These are phyloP conservation scores for Vigna unguiculata DNA, from an alignment of 306 rosid genomes.

Conservation along the genomic window DNA sequence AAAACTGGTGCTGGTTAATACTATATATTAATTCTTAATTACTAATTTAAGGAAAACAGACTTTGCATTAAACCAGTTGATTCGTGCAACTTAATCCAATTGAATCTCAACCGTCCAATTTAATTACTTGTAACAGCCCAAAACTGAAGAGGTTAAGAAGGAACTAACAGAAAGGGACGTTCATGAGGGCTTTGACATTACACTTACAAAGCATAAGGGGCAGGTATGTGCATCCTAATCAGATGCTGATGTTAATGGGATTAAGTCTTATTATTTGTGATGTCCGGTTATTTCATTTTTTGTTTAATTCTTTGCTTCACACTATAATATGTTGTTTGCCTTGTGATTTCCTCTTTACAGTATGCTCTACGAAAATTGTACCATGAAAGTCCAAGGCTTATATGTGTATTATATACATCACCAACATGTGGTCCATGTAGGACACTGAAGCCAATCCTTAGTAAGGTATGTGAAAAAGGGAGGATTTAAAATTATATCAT, in stretches of 20 bases:
- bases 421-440: conserved; percentile 98
- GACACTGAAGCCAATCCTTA: conserved; percentile 93
- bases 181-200: conserved; percentile 81
- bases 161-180: conserved; percentile 85
- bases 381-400: conserved; percentile 97
- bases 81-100: conserved; percentile 32
- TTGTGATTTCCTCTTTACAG: conserved; percentile 53
- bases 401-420: conserved; percentile 82
- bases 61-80: conserved; percentile 10
- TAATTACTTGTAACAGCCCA: conserved; percentile 69
- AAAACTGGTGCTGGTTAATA: conserved; percentile 14
- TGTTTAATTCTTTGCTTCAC: conserved; percentile 30
- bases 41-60: background rate
- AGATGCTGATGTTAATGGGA: conserved; percentile 33
- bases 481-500: conserved; percentile 11
- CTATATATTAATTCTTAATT: background rate
- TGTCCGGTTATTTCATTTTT: conserved; percentile 11
- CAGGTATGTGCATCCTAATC: conserved; percentile 59
- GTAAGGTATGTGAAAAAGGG: conserved; percentile 66
- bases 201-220: conserved; percentile 90
- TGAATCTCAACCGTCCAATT: conserved; percentile 32
- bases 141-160: conserved; percentile 87
- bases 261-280: conserved; percentile 22
- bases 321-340: conserved; percentile 22
- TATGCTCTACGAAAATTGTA: conserved; percentile 93